Evolutionary conservation across 2,329 filamentous ascomycete genomes (phyloP).

Genomic region (Aphanoascus verrucosus): DNA sequence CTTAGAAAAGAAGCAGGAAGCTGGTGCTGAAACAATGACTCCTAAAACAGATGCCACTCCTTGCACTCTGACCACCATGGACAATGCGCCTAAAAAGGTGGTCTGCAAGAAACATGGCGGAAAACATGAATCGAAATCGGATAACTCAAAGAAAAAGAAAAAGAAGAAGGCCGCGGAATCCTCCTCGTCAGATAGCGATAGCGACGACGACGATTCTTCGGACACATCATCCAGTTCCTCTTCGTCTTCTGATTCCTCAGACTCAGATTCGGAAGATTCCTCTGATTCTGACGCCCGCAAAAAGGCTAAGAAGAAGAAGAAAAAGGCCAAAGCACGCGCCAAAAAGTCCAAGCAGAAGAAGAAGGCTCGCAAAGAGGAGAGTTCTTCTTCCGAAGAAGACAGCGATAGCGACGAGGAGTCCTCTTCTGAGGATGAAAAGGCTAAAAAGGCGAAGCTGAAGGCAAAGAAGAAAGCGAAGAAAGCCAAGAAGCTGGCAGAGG

Average conservation of each 20-base stretch:
- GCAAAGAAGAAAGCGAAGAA: conserved; percentile 32
- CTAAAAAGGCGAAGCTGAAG: conserved; percentile 31
- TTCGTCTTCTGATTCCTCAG: conserved; percentile 1
- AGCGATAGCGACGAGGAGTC: conserved; percentile 16
- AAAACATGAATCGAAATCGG: conserved; percentile 15
- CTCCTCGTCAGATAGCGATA: conserved; percentile 18
- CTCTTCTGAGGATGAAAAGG: conserved; percentile 25
- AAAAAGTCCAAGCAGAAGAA: conserved; percentile 10
- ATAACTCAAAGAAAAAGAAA: conserved; percentile 19
- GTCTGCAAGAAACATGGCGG: conserved; percentile 27
- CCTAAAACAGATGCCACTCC: conserved; percentile 18
- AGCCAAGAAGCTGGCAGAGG: conserved; percentile 28
- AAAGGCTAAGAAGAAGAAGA: conserved; percentile 14
- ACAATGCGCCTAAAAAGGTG: conserved; percentile 21
- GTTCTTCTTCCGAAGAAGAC: conserved; percentile 7
- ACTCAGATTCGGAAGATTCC: conserved; percentile 8
- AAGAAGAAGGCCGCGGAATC: conserved; percentile 20
- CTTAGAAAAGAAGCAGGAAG: conserved; percentile 25
- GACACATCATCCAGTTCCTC: not conserved
- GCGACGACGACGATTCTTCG: conserved; percentile 6
- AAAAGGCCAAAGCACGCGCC: conserved; percentile 12
- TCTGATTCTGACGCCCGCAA: conserved; percentile 10
- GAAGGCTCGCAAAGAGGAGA: conserved; percentile 12
- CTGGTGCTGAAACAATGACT: conserved; percentile 20
- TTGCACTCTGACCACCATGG: conserved; percentile 18